Evolutionary conservation across 208 protist genomes (phyloP), one percentile per base, ranked within the genome.

Genomic region (Crithidia sp.): DNA sequence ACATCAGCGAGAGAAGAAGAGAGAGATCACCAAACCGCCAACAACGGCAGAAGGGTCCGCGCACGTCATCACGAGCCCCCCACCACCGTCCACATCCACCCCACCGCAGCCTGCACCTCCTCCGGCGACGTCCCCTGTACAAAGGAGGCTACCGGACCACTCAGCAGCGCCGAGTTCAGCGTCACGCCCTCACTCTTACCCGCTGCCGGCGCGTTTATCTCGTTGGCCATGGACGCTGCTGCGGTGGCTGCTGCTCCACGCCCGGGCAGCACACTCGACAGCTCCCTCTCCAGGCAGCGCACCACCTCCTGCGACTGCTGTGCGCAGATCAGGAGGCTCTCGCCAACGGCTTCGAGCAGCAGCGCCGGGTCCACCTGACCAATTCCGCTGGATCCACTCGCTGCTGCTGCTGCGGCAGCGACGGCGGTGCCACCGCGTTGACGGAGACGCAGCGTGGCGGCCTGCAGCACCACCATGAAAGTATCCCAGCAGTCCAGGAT

Each of bases 231-330:
- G 8, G 45, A 12, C 0, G 62, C 44, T 7, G 62, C 37, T 4
- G 41, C 12, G 41, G 4, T 13, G 2, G 4, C 7, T 13, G 17
- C 4, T 10, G 52, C 37, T n/a, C 7, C 49, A 16, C 37, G 64
- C 2, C 50, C 64, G 2, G 64, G 64, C 52, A 74, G 17, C 17
- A 52, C 43, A 10, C 53, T 5, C 6, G 74, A 62, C 28, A 79
- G 60, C 43, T 79, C 74, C 4, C 53, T 66, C 54, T 70, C 70
- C 7, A 79, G 40, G 14, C 60, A 54, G 19, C 67, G 71, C 60
- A 74, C 53, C n/a, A 79, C 61, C 44, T 47, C 60, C 60, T 79
- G 59, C 7, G 74, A 65, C 40, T 74, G 52, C 60, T 57, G 74
- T 12, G 74, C 74, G 8, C 65, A 44, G 14, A 5, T 13, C 58